Evolutionary conservation across 306 rosid genomes (phyloP).

Genomic region (Crataegus laevigata): DNA sequence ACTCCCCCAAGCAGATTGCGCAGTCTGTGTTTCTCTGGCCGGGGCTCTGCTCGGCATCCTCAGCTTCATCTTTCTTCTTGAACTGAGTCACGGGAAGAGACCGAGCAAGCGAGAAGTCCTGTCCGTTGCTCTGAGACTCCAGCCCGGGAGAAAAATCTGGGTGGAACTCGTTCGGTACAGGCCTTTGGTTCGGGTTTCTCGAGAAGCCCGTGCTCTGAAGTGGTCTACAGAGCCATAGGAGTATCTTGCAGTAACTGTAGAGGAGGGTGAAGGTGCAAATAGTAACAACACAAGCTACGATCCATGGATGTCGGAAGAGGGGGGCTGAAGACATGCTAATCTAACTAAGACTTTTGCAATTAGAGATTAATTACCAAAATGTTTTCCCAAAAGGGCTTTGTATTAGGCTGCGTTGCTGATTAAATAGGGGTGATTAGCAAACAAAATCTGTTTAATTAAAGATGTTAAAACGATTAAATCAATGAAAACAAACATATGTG

Average conservation of each 20-base stretch:
- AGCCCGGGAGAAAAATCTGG: slow-evolving; percentile 17
- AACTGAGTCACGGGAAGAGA: slow-evolving; percentile 35
- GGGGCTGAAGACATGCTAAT: slow-evolving; percentile 13
- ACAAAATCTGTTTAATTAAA: background rate
- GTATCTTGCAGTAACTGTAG: slow-evolving; percentile 4
- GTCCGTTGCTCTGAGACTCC: slow-evolving; percentile 31
- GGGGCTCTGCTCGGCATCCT: slow-evolving; percentile 1
- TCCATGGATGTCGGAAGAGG: background rate
- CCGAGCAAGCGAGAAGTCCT: slow-evolving; percentile 10
- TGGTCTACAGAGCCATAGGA: background rate
- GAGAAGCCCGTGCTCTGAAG: background rate
- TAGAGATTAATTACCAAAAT: background rate
- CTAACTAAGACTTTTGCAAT: background rate
- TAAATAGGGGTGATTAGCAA: background rate
- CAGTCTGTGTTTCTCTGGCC: slow-evolving; percentile 20
- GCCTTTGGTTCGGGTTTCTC: slow-evolving; percentile 16
- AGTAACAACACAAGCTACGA: background rate
- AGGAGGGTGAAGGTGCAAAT: slow-evolving; percentile 14
- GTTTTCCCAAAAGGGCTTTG: background rate
- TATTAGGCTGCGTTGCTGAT: background rate
- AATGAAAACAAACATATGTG: slow-evolving; percentile 3
- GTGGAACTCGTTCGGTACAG: slow-evolving; percentile 5
- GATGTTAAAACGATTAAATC: slow-evolving; percentile 12
- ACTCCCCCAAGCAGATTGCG: slow-evolving; percentile 52
- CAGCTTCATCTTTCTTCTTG: slow-evolving; percentile 28